A percentile compares a stretch with the other conserved stretches of the same genome.
Conservation (phyloP, 2,329 filamentous ascomycete genomes). For the Cladophialophora immunda region DNA sequence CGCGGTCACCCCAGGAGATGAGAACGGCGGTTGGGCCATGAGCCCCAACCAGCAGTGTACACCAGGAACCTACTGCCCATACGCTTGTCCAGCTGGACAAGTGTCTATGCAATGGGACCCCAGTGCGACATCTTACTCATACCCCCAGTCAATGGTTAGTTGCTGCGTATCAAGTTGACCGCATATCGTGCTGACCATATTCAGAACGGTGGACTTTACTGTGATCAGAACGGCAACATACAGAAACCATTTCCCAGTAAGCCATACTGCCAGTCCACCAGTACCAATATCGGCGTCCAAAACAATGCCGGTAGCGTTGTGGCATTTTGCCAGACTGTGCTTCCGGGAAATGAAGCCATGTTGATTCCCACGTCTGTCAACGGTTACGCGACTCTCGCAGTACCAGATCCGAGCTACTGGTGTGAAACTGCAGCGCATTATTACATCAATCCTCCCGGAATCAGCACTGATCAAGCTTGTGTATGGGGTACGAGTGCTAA, state of each 20-base stretch:
- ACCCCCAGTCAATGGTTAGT: slow-evolving; percentile 76
- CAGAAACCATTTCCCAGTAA: slow-evolving; percentile 73
- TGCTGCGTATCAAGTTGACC: slow-evolving; percentile 9
- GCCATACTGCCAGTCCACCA: slow-evolving; percentile 75
- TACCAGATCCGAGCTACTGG: slow-evolving; percentile 77
- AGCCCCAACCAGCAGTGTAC: slow-evolving; percentile 76
- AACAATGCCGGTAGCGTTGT: slow-evolving; percentile 71
- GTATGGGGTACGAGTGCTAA: slow-evolving; percentile 72
- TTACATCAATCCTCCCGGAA: slow-evolving; percentile 80
- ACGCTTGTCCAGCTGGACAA: slow-evolving; percentile 78
- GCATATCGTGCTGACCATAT: slow-evolving; percentile 22
- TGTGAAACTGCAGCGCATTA: slow-evolving; percentile 76
- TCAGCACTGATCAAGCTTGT: slow-evolving; percentile 67
- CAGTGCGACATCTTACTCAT: slow-evolving; percentile 69
- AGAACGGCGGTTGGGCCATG: slow-evolving; percentile 82
- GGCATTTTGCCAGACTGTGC: slow-evolving; percentile 80
- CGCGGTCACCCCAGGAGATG: slow-evolving; percentile 67
- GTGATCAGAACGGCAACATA: slow-evolving; percentile 71
- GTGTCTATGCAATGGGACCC: slow-evolving; percentile 83
- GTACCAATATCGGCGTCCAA: slow-evolving; percentile 69
- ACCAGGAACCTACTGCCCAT: slow-evolving; percentile 75
- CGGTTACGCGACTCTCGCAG: slow-evolving; percentile 66
- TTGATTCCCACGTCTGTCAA: slow-evolving; percentile 77
- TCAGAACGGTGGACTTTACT: slow-evolving; percentile 78
- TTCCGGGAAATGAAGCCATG: slow-evolving; percentile 84